phyloP scores from a whole-genome alignment of 768 basidiomycete species.

The Leccinellum luteum region DNA sequence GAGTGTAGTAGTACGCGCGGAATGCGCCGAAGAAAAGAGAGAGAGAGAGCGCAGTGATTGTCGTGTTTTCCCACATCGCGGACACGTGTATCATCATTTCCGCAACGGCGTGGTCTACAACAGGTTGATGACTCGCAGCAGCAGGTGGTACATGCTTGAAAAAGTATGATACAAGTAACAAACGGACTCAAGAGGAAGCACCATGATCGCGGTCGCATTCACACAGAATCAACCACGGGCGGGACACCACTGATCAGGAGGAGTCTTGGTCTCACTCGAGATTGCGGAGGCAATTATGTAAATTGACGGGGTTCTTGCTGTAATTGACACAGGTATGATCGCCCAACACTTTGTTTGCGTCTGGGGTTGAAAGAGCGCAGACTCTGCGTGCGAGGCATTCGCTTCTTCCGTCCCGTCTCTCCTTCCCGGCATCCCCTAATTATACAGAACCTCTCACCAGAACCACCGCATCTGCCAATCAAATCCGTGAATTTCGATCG shows the following conservation, averaged over 20 bases:
- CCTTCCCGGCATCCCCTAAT: no score
- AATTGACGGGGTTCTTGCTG: no score
- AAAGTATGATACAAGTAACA: no score
- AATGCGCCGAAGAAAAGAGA: background rate
- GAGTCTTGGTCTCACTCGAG: no score
- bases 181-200: no score
- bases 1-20: background rate
- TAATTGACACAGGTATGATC: background rate
- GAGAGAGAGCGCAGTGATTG: background rate
- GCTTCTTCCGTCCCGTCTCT: constrained; percentile 5
- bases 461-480: no score
- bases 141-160: background rate
- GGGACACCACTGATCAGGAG: no score
- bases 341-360: constrained; percentile 13
- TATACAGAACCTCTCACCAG: no score
- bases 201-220: no score
- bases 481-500: no score
- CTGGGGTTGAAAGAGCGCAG: background rate
- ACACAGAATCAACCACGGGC: no score
- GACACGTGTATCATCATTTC: constrained; percentile 17
- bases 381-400: background rate
- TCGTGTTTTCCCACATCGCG: constrained; percentile 13
- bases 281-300: no score
- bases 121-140: constrained; percentile 7
- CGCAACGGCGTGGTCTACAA: constrained; percentile 6